Evolutionary conservation across 1,284 basidiomycete genomes (phyloP), one percentile per base, ranked within the genome.

Genomic region (Laetiporus sulphureus): DNA sequence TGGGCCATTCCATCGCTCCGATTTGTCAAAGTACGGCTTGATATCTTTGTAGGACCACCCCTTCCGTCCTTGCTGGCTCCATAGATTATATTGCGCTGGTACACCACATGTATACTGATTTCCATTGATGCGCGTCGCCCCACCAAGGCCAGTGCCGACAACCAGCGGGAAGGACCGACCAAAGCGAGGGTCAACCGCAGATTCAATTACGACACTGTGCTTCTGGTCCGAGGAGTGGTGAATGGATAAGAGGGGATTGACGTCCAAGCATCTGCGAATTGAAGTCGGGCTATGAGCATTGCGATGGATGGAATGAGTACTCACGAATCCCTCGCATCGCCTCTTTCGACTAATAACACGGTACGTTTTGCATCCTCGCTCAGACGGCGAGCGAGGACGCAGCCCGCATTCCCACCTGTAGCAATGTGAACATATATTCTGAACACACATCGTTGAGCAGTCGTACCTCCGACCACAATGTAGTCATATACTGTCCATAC

Each of bases 31-130:
- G 29, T 39, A 39, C 13, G 38, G 38, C 38, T 39, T 39, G 11
- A 39, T 7, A 16, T 39, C 38, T 10, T 27, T 34, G 25, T 30
- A 36, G 2, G 40, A 32, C 40, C 40, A 36, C 3, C 20, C 29
- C n/a, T 16, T n/a, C 15, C 40, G 16, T n/a, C 34, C 25, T 21
- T 41, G 18, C 15, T 36, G 22, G 23, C 34, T 41, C 40, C 40
- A 41, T 21, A 21, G 22, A 25, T 41, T 41, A 34, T 36, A 41
- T 16, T 41, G 24, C 12, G 40, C 40, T 8, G 40, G 40, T 13
- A 41, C 40, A 15, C 40, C 40, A 15, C 40, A 41, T 6, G 40
- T 41, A 33, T 41, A 41, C 34, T 42, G 40, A 22, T 18, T 13
- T 13, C 40, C 40, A 23, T 42, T 42, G 40, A 42, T 36, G 16